Percentiles rank a stretch among this genome's conserved stretches.
These are phyloP conservation scores for Rhododendron kiyosumense DNA, from an alignment of 148 eudicot species.

Conservation along the genomic window DNA sequence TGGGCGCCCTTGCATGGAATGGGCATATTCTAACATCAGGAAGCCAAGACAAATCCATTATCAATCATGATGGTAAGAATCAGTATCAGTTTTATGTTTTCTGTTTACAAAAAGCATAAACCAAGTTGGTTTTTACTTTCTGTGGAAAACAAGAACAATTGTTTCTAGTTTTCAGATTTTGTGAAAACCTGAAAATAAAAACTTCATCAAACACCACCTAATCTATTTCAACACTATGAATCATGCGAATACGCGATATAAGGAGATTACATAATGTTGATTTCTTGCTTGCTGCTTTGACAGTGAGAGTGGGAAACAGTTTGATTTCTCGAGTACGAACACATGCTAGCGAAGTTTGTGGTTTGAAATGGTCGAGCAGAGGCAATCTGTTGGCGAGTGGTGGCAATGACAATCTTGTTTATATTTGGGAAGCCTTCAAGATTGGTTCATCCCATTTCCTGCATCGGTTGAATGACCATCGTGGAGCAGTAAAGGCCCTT, in stretches of 20 bases:
- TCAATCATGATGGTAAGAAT: constrained; percentile 39
- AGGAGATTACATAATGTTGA: neutral
- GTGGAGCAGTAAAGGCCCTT: constrained; percentile 42
- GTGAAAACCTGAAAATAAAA: neutral
- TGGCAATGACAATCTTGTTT: constrained; percentile 31
- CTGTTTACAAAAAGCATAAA: neutral
- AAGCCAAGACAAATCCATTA: constrained; percentile 27
- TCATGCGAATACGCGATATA: too few relatives aligned
- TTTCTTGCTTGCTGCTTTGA: constrained; percentile 1
- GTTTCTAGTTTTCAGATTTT: neutral
- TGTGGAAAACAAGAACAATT: neutral
- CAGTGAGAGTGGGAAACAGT: constrained; percentile 33
- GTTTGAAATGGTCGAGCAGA: constrained; percentile 35
- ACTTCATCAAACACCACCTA: neutral
- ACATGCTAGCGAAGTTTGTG: constrained; percentile 27
- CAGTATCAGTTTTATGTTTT: neutral
- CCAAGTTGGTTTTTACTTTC: neutral
- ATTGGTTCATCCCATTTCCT: constrained; percentile 25
- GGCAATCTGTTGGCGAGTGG: constrained; percentile 43
- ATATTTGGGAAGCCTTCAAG: constrained; percentile 36
- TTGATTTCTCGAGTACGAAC: constrained; percentile 1
- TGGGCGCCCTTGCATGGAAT: constrained; percentile 36
- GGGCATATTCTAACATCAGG: constrained; percentile 36
- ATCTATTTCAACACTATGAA: neutral
- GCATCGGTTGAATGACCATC: constrained; percentile 26